phyloP scores from a whole-genome alignment of 2,329 filamentous ascomycete genomes.

The Cladorrhinum sp. region DNA sequence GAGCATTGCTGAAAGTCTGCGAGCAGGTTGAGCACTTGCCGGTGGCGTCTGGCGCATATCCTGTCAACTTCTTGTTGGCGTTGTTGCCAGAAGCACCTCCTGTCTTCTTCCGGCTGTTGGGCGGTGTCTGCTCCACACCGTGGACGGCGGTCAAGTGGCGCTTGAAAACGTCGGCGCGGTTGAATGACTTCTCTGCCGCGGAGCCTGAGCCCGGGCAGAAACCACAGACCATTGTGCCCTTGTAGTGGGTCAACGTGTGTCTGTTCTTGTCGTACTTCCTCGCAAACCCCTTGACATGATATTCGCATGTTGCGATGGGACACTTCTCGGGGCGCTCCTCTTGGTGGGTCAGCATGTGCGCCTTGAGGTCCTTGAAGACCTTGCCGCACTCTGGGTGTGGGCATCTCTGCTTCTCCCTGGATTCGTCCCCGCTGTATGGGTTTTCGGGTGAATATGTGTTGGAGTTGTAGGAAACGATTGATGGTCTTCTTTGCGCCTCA shows the following conservation, averaged over 20 bases:
- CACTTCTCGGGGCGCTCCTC: constrained; percentile 91
- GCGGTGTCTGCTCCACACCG: constrained; percentile 86
- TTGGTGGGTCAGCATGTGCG: constrained; percentile 92
- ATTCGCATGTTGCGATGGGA: constrained; percentile 87
- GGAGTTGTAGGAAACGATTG: constrained; percentile 68
- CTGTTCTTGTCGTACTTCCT: constrained; percentile 96
- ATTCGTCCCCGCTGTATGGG: constrained; percentile 60
- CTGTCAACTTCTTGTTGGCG: constrained; percentile 62
- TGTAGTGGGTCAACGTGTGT: constrained; percentile 92
- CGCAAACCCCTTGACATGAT: constrained; percentile 88
- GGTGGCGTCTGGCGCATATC: constrained; percentile 73
- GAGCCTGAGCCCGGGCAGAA: constrained; percentile 90
- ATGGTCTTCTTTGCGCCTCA: constrained; percentile 57
- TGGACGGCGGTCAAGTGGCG: constrained; percentile 87
- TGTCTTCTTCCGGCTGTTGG: constrained; percentile 79
- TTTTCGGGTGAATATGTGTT: constrained; percentile 52
- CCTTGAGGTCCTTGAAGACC: constrained; percentile 86
- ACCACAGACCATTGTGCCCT: constrained; percentile 94
- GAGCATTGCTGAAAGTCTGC: constrained; percentile 83
- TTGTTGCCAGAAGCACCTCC: constrained; percentile 39
- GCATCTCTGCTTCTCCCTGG: constrained; percentile 69
- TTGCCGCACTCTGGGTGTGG: constrained; percentile 81
- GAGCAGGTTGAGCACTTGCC: constrained; percentile 96
- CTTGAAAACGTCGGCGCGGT: constrained; percentile 94
- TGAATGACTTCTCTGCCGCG: constrained; percentile 89